Evolutionary conservation across 305 asterid genomes (phyloP).

Genomic region (Solanum hybrid): DNA sequence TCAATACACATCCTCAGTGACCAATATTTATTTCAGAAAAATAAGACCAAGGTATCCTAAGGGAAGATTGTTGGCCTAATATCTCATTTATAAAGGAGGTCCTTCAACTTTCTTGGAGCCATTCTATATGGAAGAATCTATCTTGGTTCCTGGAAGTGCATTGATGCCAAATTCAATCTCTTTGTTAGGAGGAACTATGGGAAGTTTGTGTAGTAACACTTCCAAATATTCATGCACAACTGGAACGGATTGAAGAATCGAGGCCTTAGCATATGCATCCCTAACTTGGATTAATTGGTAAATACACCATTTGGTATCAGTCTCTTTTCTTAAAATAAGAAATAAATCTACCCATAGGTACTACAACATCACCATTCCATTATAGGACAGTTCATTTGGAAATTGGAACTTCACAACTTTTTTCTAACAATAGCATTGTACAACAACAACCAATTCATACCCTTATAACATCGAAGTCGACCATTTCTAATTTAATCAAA

Average conservation of each 20-base stretch:
- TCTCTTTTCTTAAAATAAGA: neutral
- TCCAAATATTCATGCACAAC: neutral
- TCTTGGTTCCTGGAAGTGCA: neutral
- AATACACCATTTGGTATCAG: neutral
- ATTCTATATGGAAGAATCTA: neutral
- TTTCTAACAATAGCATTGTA: neutral
- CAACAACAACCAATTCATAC: neutral
- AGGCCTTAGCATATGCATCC: neutral
- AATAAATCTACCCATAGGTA: neutral
- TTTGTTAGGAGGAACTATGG: neutral
- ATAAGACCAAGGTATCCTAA: neutral
- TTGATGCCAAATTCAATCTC: neutral
- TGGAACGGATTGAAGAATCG: neutral
- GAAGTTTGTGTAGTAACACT: neutral
- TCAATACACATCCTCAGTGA: neutral
- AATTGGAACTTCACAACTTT: neutral
- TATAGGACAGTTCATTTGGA: neutral
- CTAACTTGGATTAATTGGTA: neutral
- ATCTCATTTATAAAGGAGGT: neutral
- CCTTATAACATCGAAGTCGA: neutral
- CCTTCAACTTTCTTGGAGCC: neutral
- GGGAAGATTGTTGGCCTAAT: neutral
- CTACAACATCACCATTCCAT: neutral
- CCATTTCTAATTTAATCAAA: neutral
- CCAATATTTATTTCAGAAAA: neutral